Evolutionary conservation across 768 basidiomycete species (phyloP).

Genomic region (Tricholoma hemisulphureum): DNA sequence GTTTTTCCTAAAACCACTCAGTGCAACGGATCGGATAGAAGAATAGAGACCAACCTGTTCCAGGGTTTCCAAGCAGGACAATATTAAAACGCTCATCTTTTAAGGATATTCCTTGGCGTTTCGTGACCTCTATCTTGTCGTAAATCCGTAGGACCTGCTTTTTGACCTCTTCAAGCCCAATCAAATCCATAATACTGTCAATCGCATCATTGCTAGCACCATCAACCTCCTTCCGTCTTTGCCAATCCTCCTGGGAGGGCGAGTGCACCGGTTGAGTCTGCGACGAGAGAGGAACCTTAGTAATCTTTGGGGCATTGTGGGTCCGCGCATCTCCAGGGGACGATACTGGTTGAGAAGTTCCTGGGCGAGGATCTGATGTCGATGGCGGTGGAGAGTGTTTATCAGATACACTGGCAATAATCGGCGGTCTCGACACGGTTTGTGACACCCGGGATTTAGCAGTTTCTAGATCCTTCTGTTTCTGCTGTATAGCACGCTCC

Average conservation of each 20-base stretch:
- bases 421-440: background rate
- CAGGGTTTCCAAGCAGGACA: constrained; percentile 67
- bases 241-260: constrained; percentile 47
- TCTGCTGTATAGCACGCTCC: background rate
- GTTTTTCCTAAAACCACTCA: constrained; percentile 53
- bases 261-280: constrained; percentile 28
- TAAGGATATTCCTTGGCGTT: constrained; percentile 52
- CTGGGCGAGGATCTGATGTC: background rate
- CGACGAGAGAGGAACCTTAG: background rate
- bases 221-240: constrained; percentile 52
- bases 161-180: constrained; percentile 68
- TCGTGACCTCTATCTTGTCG: constrained; percentile 51
- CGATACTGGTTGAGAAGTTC: background rate
- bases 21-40: background rate
- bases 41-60: constrained; percentile 51
- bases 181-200: constrained; percentile 68
- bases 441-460: background rate
- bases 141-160: constrained; percentile 56
- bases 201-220: constrained; percentile 53
- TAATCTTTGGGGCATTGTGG: background rate
- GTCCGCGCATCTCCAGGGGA: background rate
- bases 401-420: background rate
- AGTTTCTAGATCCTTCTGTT: background rate
- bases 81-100: constrained; percentile 61
- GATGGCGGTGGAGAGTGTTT: background rate